A percentile compares a stretch with the other conserved stretches of the same genome.
phyloP scores from a whole-genome alignment of 345 rosid genomes.

The Pseudoturritis turrita region DNA sequence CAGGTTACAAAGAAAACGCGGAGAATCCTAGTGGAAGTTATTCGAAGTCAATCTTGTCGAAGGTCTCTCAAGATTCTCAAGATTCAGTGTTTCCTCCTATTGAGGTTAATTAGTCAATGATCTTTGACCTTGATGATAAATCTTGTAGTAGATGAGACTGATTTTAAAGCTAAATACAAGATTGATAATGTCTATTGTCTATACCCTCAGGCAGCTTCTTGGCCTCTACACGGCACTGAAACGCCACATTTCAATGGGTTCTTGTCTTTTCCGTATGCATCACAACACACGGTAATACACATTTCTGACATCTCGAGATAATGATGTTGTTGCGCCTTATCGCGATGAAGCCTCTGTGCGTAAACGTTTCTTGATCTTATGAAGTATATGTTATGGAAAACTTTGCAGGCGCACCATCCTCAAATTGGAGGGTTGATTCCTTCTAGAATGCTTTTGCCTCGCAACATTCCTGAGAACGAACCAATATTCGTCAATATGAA shows the following conservation, averaged over 20 bases:
- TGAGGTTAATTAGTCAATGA: constrained; percentile 25
- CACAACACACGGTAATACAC: constrained; percentile 43
- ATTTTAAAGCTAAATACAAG: not conserved
- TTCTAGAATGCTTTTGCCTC: constrained; percentile 55
- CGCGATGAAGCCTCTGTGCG: not conserved
- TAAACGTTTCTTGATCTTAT: not conserved
- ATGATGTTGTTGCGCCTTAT: not conserved
- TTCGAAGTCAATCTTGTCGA: constrained; percentile 24
- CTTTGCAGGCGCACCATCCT: constrained; percentile 42
- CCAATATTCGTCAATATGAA: constrained; percentile 67
- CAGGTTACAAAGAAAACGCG: constrained; percentile 38
- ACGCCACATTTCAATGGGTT: constrained; percentile 37
- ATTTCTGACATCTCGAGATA: not conserved
- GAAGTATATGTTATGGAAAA: not conserved
- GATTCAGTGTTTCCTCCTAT: constrained; percentile 37
- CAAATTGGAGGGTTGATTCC: constrained; percentile 41
- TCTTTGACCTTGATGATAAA: not conserved
- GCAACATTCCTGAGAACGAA: constrained; percentile 39
- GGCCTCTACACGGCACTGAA: constrained; percentile 43
- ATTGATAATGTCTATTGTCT: not conserved
- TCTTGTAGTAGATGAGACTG: not conserved
- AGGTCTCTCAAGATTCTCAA: constrained; percentile 44
- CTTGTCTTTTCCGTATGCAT: constrained; percentile 35
- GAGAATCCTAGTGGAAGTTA: constrained; percentile 36
- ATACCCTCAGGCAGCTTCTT: constrained; percentile 30